Evolutionary conservation across 2,329 filamentous ascomycete genomes (phyloP).

Genomic region (Botryotinia globosa): DNA sequence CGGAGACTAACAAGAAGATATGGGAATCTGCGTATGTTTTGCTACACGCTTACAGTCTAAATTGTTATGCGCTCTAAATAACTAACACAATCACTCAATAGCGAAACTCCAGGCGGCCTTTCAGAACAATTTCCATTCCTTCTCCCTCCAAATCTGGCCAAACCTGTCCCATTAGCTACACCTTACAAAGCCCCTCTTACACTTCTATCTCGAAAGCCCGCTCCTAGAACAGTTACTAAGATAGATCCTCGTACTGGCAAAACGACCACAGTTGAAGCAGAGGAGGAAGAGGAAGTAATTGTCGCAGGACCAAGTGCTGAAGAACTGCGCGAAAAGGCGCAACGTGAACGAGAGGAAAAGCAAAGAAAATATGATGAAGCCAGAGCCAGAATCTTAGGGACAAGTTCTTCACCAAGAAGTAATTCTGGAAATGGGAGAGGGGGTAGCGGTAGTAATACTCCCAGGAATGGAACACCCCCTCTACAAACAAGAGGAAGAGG

Average conservation of each 20-base stretch:
- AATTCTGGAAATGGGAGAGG: slow-evolving; percentile 18
- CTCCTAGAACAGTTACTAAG: slow-evolving; percentile 56
- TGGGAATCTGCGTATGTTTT: slow-evolving; percentile 80
- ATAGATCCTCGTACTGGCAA: slow-evolving; percentile 53
- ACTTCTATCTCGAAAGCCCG: slow-evolving; percentile 79
- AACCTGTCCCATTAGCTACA: slow-evolving; percentile 54
- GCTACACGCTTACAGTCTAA: not conserved
- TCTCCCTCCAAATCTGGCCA: slow-evolving; percentile 34
- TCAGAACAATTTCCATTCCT: slow-evolving; percentile 63
- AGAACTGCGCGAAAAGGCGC: slow-evolving; percentile 73
- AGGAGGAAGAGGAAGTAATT: slow-evolving; percentile 64
- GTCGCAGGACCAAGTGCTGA: slow-evolving; percentile 66
- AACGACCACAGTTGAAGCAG: slow-evolving; percentile 49
- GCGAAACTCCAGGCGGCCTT: slow-evolving; percentile 68
- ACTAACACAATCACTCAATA: slow-evolving; percentile 18
- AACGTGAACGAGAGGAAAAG: slow-evolving; percentile 82
- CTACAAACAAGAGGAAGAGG: slow-evolving; percentile 48
- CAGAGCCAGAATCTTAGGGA: slow-evolving; percentile 80
- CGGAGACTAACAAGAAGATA: slow-evolving; percentile 77
- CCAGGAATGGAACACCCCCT: slow-evolving; percentile 64
- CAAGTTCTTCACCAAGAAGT: slow-evolving; percentile 45
- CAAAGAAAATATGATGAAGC: slow-evolving; percentile 87
- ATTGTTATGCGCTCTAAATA: not conserved
- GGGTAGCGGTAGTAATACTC: slow-evolving; percentile 40
- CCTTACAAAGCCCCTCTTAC: slow-evolving; percentile 81